phyloP scores from a whole-genome alignment of 2,329 filamentous ascomycete genomes.

The Cladophialophora bantiana region DNA sequence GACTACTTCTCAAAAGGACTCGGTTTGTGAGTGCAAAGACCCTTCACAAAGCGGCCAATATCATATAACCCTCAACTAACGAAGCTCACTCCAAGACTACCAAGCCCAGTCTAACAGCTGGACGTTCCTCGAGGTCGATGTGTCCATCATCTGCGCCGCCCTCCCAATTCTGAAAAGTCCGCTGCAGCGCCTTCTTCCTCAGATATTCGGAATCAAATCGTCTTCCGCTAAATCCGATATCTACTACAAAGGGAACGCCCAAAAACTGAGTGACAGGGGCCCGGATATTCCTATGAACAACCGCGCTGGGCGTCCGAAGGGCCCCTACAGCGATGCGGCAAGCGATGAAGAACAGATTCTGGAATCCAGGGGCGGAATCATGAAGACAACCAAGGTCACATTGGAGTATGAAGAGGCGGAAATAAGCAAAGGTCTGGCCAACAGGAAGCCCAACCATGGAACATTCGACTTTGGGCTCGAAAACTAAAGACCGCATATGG shows the following conservation, averaged over 20 bases:
- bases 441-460: not conserved
- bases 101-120: conserved; percentile 26
- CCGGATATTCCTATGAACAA: not conserved
- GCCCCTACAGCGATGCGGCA: conserved; percentile 7
- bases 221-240: conserved; percentile 5
- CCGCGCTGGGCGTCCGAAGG: not conserved
- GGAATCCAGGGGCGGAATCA: conserved; percentile 4
- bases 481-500: not conserved
- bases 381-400: conserved; percentile 17
- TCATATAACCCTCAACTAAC: not conserved
- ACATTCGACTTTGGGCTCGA: conserved; percentile 2
- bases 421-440: not conserved
- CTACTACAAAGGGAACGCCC: not conserved
- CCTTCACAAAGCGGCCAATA: not conserved
- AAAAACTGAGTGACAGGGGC: not conserved
- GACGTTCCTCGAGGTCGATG: conserved; percentile 28
- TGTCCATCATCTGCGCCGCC: conserved; percentile 41
- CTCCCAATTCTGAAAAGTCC: conserved; percentile 53
- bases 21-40: conserved; percentile 21
- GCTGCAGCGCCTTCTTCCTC: conserved; percentile 51
- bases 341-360: conserved; percentile 18
- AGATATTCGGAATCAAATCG: conserved; percentile 42
- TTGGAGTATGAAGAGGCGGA: conserved; percentile 20
- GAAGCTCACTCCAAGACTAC: conserved; percentile 15
- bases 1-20: conserved; percentile 17